Base-by-base conservation (phyloP, 345 rosid genomes). In the Draba incana region DNA sequence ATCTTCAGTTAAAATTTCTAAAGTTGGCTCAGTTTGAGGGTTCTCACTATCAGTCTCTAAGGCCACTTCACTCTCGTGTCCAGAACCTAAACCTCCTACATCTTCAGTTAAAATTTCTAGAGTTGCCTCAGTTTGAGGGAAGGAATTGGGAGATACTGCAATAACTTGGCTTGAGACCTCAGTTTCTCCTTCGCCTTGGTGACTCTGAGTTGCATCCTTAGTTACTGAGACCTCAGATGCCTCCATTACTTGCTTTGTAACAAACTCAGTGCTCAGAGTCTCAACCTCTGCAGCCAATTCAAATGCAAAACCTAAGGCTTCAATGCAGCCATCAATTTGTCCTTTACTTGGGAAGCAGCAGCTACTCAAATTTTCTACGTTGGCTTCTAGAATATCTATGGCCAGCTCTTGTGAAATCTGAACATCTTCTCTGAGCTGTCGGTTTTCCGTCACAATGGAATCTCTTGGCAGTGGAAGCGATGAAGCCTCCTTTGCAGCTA, bases 401-500 rank as follows among this genome's bases (percentile, higher is more conserved):
- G 46, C 11, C 58, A 70, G 65, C 57, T 47, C 61, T n/a, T 52
- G 39, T 28, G 62, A 60, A 62, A 58, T 70, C 48, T 59, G 68
- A 51, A 61, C 58, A 45, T 66, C 70, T 68, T 68, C 70, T 7
- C 20, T 70, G 45, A 71, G n/a, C 46, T 73, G 78, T 45, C 46
- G 72, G 60, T n/a, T 67, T 43, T 39, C 66, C 41, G 68, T 43
- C 57, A 67, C 74, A 37, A 52, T 78, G 48, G 54, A 41, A 79
- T 56, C 69, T 77, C 54, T 62, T n/a, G 48, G 9, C 4, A 68
- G 12, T 49, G 66, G 57, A 24, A 70, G 57, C 55, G 66, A 68
- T 43, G 75, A 69, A 61, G 67, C 74, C 77, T 78, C 81, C 27
- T 47, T 72, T 60, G 64, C 74, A 45, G 33, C 43, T 55, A 57